These are phyloP conservation scores for Talinum fruticosum DNA, from an alignment of 148 eudicot species.

Conservation along the genomic window DNA sequence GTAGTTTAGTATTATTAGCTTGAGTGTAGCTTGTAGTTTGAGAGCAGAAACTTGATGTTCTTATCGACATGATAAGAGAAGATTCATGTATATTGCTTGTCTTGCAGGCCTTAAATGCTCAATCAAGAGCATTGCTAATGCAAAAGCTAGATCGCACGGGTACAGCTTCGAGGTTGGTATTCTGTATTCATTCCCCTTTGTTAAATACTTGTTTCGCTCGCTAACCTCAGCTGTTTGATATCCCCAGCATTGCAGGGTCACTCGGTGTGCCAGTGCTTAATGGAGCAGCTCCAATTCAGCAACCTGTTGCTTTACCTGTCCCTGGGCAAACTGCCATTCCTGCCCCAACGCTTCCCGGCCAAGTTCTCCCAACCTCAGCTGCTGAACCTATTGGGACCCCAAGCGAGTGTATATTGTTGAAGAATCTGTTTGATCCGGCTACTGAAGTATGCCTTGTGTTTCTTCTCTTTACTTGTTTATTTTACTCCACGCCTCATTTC, in stretches of 20 bases:
- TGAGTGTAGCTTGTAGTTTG: too few relatives aligned
- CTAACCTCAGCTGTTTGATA: conserved; percentile 9
- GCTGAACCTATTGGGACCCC: conserved; percentile 81
- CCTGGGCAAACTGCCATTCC: conserved; percentile 46
- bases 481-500: not conserved
- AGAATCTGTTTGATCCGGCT: conserved; percentile 94
- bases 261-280: conserved; percentile 60
- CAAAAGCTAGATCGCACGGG: conserved; percentile 89
- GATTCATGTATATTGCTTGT: conserved; percentile 12
- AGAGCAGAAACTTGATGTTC: not conserved
- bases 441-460: conserved; percentile 59
- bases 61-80: not conserved
- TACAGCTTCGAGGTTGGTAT: conserved; percentile 67
- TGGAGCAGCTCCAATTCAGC: conserved; percentile 63
- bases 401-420: conserved; percentile 81
- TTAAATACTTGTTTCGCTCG: not conserved
- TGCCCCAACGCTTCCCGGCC: conserved; percentile 53
- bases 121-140: conserved; percentile 92
- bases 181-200: not conserved
- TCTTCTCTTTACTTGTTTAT: not conserved
- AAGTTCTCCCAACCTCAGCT: conserved; percentile 42
- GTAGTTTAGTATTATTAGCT: too few relatives aligned
- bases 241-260: conserved; percentile 60
- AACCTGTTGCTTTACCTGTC: conserved; percentile 46
- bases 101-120: conserved; percentile 85